Evolutionary conservation across 257 asterid genomes (phyloP).

Genomic region (Forsythia viridissima): DNA sequence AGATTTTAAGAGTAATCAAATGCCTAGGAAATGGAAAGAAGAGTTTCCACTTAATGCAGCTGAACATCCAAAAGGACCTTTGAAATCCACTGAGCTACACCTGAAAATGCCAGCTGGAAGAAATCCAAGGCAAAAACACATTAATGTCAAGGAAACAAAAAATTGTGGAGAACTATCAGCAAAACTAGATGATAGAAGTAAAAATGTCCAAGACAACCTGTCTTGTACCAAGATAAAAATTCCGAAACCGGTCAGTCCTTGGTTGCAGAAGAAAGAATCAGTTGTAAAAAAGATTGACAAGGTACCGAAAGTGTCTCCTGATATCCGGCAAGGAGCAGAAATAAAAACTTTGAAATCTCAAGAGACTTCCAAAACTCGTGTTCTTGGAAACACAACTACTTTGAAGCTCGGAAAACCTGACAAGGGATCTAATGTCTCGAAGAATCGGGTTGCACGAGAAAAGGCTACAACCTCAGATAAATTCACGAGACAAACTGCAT

Average conservation of each 20-base stretch:
- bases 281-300: conserved; percentile 31
- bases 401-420: conserved; percentile 30
- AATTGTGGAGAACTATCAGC: conserved; percentile 12
- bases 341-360: conserved; percentile 23
- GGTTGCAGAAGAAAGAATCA: conserved; percentile 40
- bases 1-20: conserved; percentile 25
- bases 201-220: conserved; percentile 22
- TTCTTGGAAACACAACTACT: conserved; percentile 20
- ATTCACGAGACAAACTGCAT: background rate
- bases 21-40: conserved; percentile 29
- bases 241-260: conserved; percentile 32
- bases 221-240: conserved; percentile 31
- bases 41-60: conserved; percentile 28
- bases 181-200: conserved; percentile 26
- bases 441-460: conserved; percentile 25
- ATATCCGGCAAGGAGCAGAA: conserved; percentile 31
- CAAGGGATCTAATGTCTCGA: conserved; percentile 35
- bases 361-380: conserved; percentile 26
- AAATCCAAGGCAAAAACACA: conserved; percentile 22
- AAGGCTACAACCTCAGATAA: conserved; percentile 25
- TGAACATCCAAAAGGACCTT: conserved; percentile 13
- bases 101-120: conserved; percentile 28
- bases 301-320: conserved; percentile 25
- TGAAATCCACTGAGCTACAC: conserved; percentile 26
- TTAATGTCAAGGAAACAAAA: conserved; percentile 28